phyloP scores from a whole-genome alignment of 345 rosid genomes.

The Tarenaya hassleriana region DNA sequence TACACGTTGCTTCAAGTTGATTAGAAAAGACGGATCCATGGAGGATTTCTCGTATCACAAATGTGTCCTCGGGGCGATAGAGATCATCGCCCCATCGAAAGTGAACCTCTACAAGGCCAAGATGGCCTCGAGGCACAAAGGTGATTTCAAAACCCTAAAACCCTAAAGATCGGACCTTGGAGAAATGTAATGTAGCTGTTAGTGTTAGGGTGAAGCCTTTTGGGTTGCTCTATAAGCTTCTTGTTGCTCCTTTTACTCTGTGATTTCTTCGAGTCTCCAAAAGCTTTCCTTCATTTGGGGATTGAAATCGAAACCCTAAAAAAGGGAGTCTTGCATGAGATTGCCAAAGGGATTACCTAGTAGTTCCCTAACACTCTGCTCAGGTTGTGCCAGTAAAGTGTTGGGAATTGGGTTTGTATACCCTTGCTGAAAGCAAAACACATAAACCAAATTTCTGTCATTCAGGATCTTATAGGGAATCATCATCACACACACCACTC shows the following conservation, averaged over 20 bases:
- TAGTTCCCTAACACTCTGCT: slow-evolving; percentile 75
- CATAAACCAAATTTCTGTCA: neutral
- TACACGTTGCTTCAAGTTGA: slow-evolving; percentile 64
- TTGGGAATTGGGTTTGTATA: slow-evolving; percentile 68
- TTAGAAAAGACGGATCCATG: slow-evolving; percentile 55
- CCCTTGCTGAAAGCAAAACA: slow-evolving; percentile 42
- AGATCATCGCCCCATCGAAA: slow-evolving; percentile 58
- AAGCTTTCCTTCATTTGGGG: too few relatives aligned
- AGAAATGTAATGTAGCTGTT: neutral
- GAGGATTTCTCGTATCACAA: slow-evolving; percentile 90
- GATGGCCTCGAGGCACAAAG: slow-evolving; percentile 18
- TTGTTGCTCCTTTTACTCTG: slow-evolving; percentile 89
- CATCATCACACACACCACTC: neutral
- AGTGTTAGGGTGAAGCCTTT: slow-evolving; percentile 24
- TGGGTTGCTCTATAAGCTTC: slow-evolving; percentile 54
- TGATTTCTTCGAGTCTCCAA: slow-evolving; percentile 48
- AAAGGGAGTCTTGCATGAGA: neutral
- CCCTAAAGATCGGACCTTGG: neutral
- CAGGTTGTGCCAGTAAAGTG: slow-evolving; percentile 60
- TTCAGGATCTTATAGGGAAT: neutral
- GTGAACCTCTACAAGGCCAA: slow-evolving; percentile 41
- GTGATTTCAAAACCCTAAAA: slow-evolving; percentile 5
- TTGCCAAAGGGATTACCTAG: slow-evolving; percentile 44
- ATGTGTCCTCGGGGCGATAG: slow-evolving; percentile 64
- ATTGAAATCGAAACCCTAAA: too few relatives aligned